Conservation (phyloP, 768 basidiomycete species). For the Dictyophora rubrovolvata region DNA sequence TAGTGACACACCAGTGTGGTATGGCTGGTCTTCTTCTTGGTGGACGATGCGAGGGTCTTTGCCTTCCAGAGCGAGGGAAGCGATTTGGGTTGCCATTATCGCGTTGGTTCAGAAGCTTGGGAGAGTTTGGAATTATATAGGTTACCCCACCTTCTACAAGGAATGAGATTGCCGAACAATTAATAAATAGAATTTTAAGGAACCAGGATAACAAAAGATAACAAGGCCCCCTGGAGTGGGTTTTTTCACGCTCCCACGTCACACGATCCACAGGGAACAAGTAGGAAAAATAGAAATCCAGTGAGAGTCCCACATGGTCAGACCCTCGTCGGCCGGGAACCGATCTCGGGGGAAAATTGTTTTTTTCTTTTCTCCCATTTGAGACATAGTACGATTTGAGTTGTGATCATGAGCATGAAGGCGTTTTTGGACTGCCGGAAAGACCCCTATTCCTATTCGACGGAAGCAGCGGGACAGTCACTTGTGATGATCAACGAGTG, state of each 20-base stretch:
- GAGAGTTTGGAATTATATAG: neutral
- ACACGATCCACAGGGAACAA: neutral
- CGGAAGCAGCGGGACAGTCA: too few relatives aligned
- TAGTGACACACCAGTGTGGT: neutral
- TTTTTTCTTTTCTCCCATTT: too few relatives aligned
- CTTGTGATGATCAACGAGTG: too few relatives aligned
- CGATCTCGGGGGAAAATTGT: neutral
- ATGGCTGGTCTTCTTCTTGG: neutral
- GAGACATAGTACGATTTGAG: too few relatives aligned
- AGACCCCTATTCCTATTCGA: too few relatives aligned
- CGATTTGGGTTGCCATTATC: neutral
- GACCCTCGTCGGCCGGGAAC: neutral
- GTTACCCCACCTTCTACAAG: neutral
- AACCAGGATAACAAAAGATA: neutral
- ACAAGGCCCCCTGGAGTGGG: neutral
- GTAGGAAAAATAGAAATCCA: neutral
- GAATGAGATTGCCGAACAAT: too few relatives aligned
- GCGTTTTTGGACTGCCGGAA: too few relatives aligned
- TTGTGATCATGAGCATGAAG: too few relatives aligned
- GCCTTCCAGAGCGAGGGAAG: neutral
- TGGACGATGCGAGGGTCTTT: constrained; percentile 3
- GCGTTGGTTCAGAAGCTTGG: neutral
- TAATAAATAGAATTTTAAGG: too few relatives aligned
- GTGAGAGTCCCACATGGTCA: neutral
- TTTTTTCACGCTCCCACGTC: neutral